Evolutionary conservation across 495 filamentous ascomycete genomes (phyloP), one percentile per base, ranked within the genome.

Genomic region (Aspergillus campestris): DNA sequence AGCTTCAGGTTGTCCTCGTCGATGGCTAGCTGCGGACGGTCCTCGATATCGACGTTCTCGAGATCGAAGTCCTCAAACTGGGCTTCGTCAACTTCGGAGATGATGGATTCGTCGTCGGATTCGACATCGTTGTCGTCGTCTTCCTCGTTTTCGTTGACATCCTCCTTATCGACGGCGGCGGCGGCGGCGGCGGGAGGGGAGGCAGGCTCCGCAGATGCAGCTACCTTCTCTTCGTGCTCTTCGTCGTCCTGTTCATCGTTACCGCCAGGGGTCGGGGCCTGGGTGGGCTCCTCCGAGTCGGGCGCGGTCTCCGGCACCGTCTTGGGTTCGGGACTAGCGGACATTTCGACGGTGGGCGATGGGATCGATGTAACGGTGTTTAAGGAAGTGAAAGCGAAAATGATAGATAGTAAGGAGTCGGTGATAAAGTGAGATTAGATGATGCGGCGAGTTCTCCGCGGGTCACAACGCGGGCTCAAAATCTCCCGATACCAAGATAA

Each of bases 61-160:
- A 84, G 85, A 56, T 96, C 88, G 65, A 95, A 95, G 53, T 95
- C 81, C 37, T 86, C 83, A 64, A 99, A 95, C 60, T 94, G 83
- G 37, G 84, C 84, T 60, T 97, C 92, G 63, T 97, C 94, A 53
- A 98, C 83, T 61, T 98, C 92, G 8, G 90, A 96, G 11, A 94
- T 78, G 42, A 86, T 78, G n/a, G 86, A 88, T 30, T 91, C 87
- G 49, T 84, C 79, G 52, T 90, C 88, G 1, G 83, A 85, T n/a
- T 64, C 71, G 14, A 61, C 72, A n/a, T 66, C 61, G 8, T 44
- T 52, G 34, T 53, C 56, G 7, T 59, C 52, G 10, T 57, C 56
- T 8, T 55, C 47, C 1, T 47, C 42, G 24, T 44, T 48, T 1
- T 53, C 49, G 9, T 52, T 38, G 36, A 44, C 35, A 37, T 48